A percentile compares a stretch with the other conserved stretches of the same genome.
phyloP scores from a whole-genome alignment of 2,329 filamentous ascomycete species.

The Botrytis elliptica region DNA sequence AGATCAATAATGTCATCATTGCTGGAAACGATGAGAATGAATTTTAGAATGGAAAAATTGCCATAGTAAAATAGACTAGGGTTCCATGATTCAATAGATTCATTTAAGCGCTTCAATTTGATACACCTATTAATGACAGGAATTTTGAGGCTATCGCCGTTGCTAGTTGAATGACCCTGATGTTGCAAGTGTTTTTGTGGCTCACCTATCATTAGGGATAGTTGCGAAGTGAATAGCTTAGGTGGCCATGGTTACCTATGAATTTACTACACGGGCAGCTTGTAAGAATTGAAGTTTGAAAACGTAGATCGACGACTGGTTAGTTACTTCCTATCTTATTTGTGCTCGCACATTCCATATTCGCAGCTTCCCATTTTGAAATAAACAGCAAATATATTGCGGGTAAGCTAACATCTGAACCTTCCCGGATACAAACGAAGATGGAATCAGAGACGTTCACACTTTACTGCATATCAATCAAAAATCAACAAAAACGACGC shows the following conservation, averaged over 20 bases:
- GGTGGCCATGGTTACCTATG: background rate
- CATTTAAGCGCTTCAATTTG: conserved; percentile 3
- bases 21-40: conserved; percentile 84
- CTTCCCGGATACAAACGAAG: background rate
- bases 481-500: background rate
- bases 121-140: background rate
- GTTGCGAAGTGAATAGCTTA: background rate
- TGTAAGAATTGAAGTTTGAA: background rate
- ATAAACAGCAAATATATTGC: background rate
- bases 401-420: background rate
- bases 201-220: background rate
- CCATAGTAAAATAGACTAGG: conserved; percentile 18
- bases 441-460: background rate
- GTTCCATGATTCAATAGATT: background rate
- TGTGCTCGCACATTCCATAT: background rate
- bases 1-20: conserved; percentile 96
- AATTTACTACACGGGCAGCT: background rate
- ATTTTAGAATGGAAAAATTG: conserved; percentile 54
- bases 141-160: background rate
- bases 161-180: background rate
- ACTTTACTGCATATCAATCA: background rate
- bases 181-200: background rate
- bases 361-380: background rate
- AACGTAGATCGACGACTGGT: background rate
- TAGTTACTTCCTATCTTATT: background rate